Evolutionary conservation across 2,329 filamentous ascomycete genomes (phyloP).

Genomic region (Gremmenia infestans): DNA sequence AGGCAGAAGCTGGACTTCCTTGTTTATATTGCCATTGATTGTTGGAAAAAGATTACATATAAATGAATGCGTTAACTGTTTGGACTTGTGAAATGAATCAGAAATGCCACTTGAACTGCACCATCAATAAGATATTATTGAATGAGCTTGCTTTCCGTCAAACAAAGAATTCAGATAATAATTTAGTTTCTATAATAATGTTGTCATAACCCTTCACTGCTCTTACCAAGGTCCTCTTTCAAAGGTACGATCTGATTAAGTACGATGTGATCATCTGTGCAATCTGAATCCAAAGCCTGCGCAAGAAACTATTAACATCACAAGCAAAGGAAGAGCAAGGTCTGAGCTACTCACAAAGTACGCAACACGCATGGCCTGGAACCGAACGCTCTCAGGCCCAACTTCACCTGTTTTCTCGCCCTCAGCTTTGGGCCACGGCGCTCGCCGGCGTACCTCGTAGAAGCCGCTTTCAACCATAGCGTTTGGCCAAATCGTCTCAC

Average conservation of each 20-base stretch:
- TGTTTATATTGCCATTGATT: too few species aligned
- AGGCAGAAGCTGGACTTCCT: too few species aligned
- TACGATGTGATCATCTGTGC: slow-evolving; percentile 67
- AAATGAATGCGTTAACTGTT: too few species aligned
- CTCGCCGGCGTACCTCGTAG: slow-evolving; percentile 62
- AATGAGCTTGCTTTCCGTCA: too few species aligned
- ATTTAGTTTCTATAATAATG: background rate
- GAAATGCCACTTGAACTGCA: too few species aligned
- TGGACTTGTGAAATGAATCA: too few species aligned
- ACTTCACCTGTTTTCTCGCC: slow-evolving; percentile 57
- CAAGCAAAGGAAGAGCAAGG: background rate
- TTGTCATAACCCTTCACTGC: background rate
- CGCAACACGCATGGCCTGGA: slow-evolving; percentile 81
- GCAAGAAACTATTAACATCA: slow-evolving; percentile 27
- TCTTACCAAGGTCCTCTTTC: slow-evolving; percentile 62
- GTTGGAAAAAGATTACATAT: too few species aligned
- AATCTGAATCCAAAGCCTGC: slow-evolving; percentile 61
- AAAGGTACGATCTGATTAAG: slow-evolving; percentile 84
- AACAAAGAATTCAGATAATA: too few species aligned
- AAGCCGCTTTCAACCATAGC: slow-evolving; percentile 78
- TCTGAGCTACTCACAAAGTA: slow-evolving; percentile 40
- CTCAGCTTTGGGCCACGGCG: slow-evolving; percentile 69
- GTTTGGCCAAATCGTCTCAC: slow-evolving; percentile 66
- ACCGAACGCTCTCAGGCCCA: slow-evolving; percentile 69
- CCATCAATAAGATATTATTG: too few species aligned